Evolutionary conservation across 2,329 filamentous ascomycete genomes (phyloP), one percentile per base, ranked within the genome.

Genomic region (Ascosphaera apis): DNA sequence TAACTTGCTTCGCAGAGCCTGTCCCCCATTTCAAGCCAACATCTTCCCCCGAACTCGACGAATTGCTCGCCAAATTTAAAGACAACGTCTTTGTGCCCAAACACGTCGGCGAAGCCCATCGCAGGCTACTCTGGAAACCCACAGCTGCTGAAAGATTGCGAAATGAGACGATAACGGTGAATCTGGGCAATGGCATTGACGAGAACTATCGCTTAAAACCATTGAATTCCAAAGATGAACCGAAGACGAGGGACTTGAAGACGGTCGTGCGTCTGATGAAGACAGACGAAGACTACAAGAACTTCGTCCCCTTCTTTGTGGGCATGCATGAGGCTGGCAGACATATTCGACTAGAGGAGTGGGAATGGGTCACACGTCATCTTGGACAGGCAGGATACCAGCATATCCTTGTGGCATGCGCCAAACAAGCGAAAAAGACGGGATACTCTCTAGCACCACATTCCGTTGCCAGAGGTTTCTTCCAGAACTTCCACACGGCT

Each of bases 1-100:
- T 31, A n/a, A n/a, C 8, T 25, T 13, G 34, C 18, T 6, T 2
- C 17, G 12, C 35, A 37, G 36, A 55, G 49, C 46, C 23, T 15
- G 48, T 61, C 28, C 58, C 58, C 8, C 48, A 45, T 3, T 61
- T 61, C 43, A 43, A 44, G 19, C 48, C 51, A 11, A 55, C 55
- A 34, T 49, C 50, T 12, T 57, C 55, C 18, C 42, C 52, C 34
- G 53, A 60, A 43, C 47, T 61, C 38, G 52, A 60, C 42, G 42
- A 52, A 31, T 46, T 54, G 34, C 50, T 62, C 21, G 43, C 49
- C 18, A 48, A 47, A 39, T 59, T 56, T 45, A 57, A 58, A 42
- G 44, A 60, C 40, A 51, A 55, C 30, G 47, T 61, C 35, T 61
- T 62, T 45, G 54, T 60, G 21, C 59, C 58, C 18, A 49, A 48